Base-by-base conservation (phyloP, 305 asterid genomes). In the Caryopteris hybrid region DNA sequence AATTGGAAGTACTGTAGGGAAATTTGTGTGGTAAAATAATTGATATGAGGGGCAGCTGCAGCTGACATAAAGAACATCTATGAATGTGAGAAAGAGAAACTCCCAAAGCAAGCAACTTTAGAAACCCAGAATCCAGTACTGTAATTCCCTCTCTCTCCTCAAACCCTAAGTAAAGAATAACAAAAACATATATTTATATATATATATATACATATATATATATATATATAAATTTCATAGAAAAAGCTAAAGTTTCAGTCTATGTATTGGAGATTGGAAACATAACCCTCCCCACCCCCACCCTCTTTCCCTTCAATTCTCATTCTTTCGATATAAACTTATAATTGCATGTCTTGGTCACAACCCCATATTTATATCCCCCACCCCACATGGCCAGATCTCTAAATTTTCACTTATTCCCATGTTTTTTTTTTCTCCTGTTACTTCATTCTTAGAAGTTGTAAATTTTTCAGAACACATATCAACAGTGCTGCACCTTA, bases 191-290 rank as follows among this genome's bases (percentile, higher is more conserved):
- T 17, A 68, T 16, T 5, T 23, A 43, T 70, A 33, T 0, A 41
- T 52, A 48, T 51, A n/a, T 52, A 39, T 39, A 11, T 9, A 3
- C 9, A 10, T 52, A 50, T 51, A 51, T 8, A 36, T 58, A 10
- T 13, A 6, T 10, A 41, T 6, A 21, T 23, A 9, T 8, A 17
- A 29, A 41, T 20, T 4, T 34, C 41, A 31, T 33, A 38, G n/a
- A n/a, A n/a, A 85, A 84, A 85, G 84, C 71, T 70, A 84, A 83
- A 84, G 84, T 62, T 80, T 51, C 78, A 83, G 89, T 85, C 96
- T 79, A 81, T 89, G 98, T 82, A 86, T 83, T 76, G 96, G 85
- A 89, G 89, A 89, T 85, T 83, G 95, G 90, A 82, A 83, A 85
- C 95, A 91, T 75, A 58, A 21, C 38, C 56, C 45, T 60, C 45